A percentile compares a stretch with the other conserved stretches of the same genome.
Conservation (phyloP, 257 asterid species). For the Rubia yunnanensis region DNA sequence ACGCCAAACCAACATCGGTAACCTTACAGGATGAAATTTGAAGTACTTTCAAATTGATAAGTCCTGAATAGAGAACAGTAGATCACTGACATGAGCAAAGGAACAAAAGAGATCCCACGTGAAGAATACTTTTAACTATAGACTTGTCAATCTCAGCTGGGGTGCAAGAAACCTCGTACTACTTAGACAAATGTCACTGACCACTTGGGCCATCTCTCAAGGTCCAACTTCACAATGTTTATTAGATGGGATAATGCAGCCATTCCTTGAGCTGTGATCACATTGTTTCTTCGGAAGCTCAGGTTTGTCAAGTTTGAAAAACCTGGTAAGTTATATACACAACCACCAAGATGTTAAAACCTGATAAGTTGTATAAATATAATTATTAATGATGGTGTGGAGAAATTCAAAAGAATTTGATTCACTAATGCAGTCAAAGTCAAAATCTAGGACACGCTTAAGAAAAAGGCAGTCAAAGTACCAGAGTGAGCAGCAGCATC, state of each 20-base stretch:
- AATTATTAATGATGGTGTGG: neutral
- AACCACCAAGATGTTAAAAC: conserved; percentile 26
- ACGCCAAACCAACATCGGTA: conserved; percentile 64
- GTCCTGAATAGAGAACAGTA: conserved; percentile 35
- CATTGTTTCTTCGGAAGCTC: conserved; percentile 68
- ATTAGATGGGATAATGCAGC: conserved; percentile 52
- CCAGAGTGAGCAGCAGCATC: neutral
- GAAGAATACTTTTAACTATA: neutral
- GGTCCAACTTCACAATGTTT: conserved; percentile 70
- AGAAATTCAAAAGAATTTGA: neutral
- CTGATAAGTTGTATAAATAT: conserved; percentile 41
- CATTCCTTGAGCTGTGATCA: conserved; percentile 74
- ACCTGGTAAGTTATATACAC: conserved; percentile 38
- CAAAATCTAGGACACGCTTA: neutral
- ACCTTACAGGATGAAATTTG: conserved; percentile 84
- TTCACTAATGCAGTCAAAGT: neutral
- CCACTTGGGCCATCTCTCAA: conserved; percentile 79
- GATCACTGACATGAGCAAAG: conserved; percentile 7
- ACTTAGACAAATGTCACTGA: neutral
- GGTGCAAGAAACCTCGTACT: neutral
- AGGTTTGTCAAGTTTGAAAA: conserved; percentile 54
- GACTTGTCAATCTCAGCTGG: neutral
- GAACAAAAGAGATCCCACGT: neutral
- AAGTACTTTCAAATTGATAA: conserved; percentile 54
- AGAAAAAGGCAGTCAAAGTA: neutral